Evolutionary conservation across 352 stramenopile genomes (phyloP), one percentile per base, ranked within the genome.

Genomic region (Pythium grandisporangium): DNA sequence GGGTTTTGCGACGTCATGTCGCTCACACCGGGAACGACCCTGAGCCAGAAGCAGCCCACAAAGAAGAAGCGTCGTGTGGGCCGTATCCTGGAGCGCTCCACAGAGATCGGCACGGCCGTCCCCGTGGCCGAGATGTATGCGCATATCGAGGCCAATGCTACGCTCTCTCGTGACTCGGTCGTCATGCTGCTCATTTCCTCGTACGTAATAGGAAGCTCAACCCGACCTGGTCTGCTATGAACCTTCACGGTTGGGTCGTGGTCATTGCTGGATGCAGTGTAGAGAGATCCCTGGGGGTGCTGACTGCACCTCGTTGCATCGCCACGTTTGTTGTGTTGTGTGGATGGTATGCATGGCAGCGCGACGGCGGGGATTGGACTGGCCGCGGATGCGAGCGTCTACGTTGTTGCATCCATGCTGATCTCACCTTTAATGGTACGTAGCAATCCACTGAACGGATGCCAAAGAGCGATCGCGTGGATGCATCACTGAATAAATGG

Each of bases 1-100:
- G 78, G 78, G 37, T 89, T 92, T 49, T 92, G 78, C 55, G 78
- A 92, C 46, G 78, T 92, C 63, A 92, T 92, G 78, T 88, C 73
- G 44, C 70, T 89, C 53, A 92, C 78, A 36, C 75, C 78, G 1
- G 78, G 78, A 42, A 92, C 78, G 13, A 86, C 75, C 35, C 80
- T 92, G 36, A 75, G 58, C 43, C 78, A 87, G 32, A 63, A 51
- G 43, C 45, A 32, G 35, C 54, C 41, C 24, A 63, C 70, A 39
- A 73, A 65, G 41, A 80, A 80, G 37, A 84, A 74, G 48, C 68
- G 70, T 25, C 65, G 65, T 32, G 68, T 84, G 19, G 70, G 69
- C 3, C 63, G 72, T 35, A 84, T 92, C 43, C 60, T 89, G 25
- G 70, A 84, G 47, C 70, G 77, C 42, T 88, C 73, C 17, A 87